phyloP scores from a whole-genome alignment of 2,329 filamentous ascomycete genomes.

The Dendryphion nanum region DNA sequence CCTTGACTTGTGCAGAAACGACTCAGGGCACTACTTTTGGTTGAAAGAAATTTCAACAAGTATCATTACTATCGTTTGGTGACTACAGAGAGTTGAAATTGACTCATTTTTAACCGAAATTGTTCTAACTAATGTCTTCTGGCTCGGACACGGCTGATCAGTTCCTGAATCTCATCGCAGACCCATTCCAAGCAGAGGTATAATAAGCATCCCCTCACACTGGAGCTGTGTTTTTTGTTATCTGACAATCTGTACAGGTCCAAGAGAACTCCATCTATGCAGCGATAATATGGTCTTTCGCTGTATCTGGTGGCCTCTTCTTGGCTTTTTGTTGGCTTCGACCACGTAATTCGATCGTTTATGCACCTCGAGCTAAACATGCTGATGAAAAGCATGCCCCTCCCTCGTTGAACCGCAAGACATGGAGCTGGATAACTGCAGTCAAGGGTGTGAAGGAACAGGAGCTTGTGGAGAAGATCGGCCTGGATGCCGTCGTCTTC shows the following conservation, averaged over 20 bases:
- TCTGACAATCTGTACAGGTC: conserved; percentile 41
- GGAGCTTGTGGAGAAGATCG: conserved; percentile 75
- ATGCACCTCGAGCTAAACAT: conserved; percentile 90
- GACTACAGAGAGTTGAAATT: too few relatives aligned
- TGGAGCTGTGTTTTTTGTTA: neutral
- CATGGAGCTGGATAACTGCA: conserved; percentile 82
- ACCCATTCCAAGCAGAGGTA: conserved; percentile 30
- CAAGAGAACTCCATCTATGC: conserved; percentile 69
- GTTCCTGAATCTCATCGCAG: conserved; percentile 41
- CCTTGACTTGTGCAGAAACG: too few relatives aligned
- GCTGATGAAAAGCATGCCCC: conserved; percentile 88
- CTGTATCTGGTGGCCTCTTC: conserved; percentile 70
- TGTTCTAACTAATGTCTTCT: too few relatives aligned
- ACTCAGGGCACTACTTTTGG: too few relatives aligned
- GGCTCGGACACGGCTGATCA: conserved; percentile 19
- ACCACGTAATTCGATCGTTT: conserved; percentile 86
- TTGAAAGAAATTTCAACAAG: too few relatives aligned
- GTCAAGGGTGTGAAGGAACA: conserved; percentile 74
- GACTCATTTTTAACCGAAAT: too few relatives aligned
- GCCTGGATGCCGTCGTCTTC: conserved; percentile 88
- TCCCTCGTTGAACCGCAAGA: conserved; percentile 77
- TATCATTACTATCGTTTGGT: too few relatives aligned
- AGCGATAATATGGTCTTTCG: conserved; percentile 76
- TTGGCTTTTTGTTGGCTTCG: conserved; percentile 84
- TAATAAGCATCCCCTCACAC: neutral